phyloP scores from a whole-genome alignment of 176 grass and related monocot genomes.

The Secale cereale region DNA sequence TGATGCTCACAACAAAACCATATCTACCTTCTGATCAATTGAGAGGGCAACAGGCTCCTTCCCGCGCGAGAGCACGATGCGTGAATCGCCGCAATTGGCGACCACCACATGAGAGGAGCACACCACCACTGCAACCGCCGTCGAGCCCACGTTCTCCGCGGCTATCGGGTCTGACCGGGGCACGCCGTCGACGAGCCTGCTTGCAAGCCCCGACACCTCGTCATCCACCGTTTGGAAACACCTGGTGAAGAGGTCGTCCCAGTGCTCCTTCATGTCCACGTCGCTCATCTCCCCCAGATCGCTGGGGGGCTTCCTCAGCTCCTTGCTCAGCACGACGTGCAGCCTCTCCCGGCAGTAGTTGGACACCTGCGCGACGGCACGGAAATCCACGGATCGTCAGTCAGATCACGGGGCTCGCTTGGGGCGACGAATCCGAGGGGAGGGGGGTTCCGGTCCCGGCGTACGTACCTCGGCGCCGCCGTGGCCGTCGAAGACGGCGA shows the following conservation, averaged over 20 bases:
- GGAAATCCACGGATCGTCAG: neutral
- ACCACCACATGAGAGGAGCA: constrained; percentile 65
- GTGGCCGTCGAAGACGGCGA: constrained; percentile 78
- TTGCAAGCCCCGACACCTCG: constrained; percentile 47
- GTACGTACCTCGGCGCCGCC: constrained; percentile 55
- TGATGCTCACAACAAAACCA: neutral
- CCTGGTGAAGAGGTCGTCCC: constrained; percentile 48
- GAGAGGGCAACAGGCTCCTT: constrained; percentile 58
- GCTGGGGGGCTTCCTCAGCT: constrained; percentile 18
- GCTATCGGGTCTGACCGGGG: constrained; percentile 16
- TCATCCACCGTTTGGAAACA: constrained; percentile 67
- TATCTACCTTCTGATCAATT: constrained; percentile 69
- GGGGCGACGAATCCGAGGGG: neutral
- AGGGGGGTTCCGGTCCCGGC: neutral
- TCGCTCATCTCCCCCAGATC: constrained; percentile 7
- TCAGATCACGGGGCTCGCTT: neutral
- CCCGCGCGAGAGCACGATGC: constrained; percentile 54
- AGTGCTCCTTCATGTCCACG: constrained; percentile 56
- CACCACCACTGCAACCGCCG: constrained; percentile 47
- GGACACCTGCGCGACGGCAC: constrained; percentile 8
- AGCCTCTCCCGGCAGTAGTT: constrained; percentile 62
- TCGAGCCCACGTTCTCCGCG: constrained; percentile 64
- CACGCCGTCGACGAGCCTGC: constrained; percentile 19
- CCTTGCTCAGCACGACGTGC: constrained; percentile 39
- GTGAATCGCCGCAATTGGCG: constrained; percentile 70